Evolutionary conservation across 2,329 filamentous ascomycete genomes (phyloP).

Genomic region (Diaporthe eres): DNA sequence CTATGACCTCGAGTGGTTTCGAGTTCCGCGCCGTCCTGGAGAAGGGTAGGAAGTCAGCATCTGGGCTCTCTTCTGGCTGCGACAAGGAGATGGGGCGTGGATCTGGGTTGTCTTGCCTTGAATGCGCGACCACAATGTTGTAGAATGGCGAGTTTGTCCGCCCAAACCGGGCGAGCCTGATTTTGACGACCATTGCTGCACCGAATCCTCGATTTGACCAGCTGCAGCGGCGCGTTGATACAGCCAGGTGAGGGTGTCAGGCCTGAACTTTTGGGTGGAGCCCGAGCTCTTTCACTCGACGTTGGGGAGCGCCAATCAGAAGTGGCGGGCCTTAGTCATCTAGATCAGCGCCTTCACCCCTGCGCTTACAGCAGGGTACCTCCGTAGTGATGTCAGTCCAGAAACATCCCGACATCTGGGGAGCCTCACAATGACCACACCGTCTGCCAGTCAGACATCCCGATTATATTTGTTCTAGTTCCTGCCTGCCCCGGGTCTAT

Average conservation of each 20-base stretch:
- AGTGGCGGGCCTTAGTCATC: conserved; percentile 22
- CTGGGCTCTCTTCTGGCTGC: neutral
- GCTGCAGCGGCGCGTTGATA: conserved; percentile 5
- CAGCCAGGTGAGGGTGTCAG: conserved; percentile 5
- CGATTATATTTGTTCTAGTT: neutral
- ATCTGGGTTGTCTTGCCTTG: conserved; percentile 70
- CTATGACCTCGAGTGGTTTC: conserved; percentile 93
- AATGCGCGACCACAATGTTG: conserved; percentile 97
- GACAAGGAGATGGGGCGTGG: conserved; percentile 43
- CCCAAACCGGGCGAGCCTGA: conserved; percentile 94
- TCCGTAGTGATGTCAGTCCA: conserved; percentile 22
- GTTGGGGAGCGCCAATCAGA: conserved; percentile 29
- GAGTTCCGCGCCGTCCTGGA: conserved; percentile 86
- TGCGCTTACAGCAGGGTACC: neutral
- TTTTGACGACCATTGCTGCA: conserved; percentile 85
- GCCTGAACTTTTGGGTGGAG: conserved; percentile 37
- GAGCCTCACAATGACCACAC: conserved; percentile 16
- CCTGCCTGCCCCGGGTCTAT: neutral
- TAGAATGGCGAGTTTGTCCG: conserved; percentile 91
- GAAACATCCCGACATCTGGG: neutral
- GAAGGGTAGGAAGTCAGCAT: neutral
- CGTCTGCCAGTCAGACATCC: neutral
- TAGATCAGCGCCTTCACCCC: neutral
- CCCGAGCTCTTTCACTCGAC: neutral
- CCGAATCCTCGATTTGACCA: neutral